A percentile compares a stretch with the other conserved stretches of the same genome.
These are phyloP conservation scores for Chlorociboria aeruginascens DNA, from an alignment of 495 filamentous ascomycete genomes.

Conservation along the genomic window DNA sequence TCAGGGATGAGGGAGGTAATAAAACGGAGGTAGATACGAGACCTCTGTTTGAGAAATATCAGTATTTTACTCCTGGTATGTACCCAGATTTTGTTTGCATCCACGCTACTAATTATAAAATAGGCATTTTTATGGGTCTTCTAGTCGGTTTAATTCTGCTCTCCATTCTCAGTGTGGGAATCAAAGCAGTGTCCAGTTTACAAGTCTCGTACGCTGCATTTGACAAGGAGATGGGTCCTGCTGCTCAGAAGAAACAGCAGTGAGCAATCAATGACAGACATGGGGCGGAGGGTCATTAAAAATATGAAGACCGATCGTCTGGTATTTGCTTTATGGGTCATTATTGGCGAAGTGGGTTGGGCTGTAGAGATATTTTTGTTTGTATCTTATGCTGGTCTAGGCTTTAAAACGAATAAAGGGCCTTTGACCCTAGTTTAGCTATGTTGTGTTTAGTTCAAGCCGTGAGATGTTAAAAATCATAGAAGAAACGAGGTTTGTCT, in stretches of 20 bases:
- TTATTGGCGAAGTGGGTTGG: too few relatives aligned
- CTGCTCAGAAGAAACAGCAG: conserved; percentile 76
- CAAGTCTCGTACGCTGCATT: conserved; percentile 89
- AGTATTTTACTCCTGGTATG: conserved; percentile 65
- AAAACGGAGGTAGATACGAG: conserved; percentile 25
- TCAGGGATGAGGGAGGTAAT: conserved; percentile 20
- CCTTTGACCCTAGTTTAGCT: background rate
- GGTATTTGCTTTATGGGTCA: background rate
- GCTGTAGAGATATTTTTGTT: too few relatives aligned
- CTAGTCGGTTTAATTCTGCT: conserved; percentile 56
- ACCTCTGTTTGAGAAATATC: conserved; percentile 81
- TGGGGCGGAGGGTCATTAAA: too few relatives aligned
- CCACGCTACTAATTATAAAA: background rate
- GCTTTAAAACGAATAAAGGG: background rate
- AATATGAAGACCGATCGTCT: background rate
- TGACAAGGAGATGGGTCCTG: conserved; percentile 86
- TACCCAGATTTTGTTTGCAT: background rate
- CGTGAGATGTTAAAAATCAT: too few relatives aligned
- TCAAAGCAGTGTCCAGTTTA: conserved; percentile 64
- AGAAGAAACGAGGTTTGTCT: too few relatives aligned
- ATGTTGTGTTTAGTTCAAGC: too few relatives aligned
- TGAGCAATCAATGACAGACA: too few relatives aligned
- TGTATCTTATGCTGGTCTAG: too few relatives aligned
- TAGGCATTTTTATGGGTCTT: conserved; percentile 77
- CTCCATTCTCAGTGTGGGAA: conserved; percentile 62